phyloP scores from a whole-genome alignment of 768 basidiomycete genomes.

The Coprinopsis cinerea region DNA sequence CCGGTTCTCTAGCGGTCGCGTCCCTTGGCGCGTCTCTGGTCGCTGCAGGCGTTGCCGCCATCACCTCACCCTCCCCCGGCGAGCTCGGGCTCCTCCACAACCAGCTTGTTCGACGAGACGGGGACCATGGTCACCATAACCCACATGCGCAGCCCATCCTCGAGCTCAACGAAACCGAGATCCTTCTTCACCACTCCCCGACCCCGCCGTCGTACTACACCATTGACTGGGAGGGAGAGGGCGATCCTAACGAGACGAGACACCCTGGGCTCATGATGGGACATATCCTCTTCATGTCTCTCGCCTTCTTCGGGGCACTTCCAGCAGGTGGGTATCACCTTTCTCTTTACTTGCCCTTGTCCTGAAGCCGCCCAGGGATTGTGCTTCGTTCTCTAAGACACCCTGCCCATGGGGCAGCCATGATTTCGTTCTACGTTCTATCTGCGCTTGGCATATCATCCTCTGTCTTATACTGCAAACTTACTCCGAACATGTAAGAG shows the following conservation, averaged over 20 bases:
- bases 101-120: conserved; percentile 19
- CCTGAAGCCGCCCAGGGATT: conserved; percentile 48
- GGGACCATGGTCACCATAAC: conserved; percentile 48
- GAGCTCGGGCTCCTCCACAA: neutral
- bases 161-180: conserved; percentile 74
- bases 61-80: neutral
- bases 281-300: conserved; percentile 67
- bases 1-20: neutral
- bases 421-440: conserved; percentile 59
- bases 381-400: conserved; percentile 75
- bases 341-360: neutral
- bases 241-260: conserved; percentile 32
- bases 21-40: neutral
- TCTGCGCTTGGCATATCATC: conserved; percentile 59
- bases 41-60: neutral
- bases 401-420: conserved; percentile 49
- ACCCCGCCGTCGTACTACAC: conserved; percentile 82
- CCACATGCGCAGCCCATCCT: conserved; percentile 43
- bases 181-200: conserved; percentile 56
- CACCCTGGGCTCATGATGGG: conserved; percentile 67
- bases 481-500: conserved; percentile 83
- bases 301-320: conserved; percentile 79
- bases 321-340: conserved; percentile 58
- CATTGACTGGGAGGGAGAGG: conserved; percentile 61
- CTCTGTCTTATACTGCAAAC: conserved; percentile 66